Conservation (phyloP, 2,329 filamentous ascomycete genomes). For the Fusarium avenaceum region DNA sequence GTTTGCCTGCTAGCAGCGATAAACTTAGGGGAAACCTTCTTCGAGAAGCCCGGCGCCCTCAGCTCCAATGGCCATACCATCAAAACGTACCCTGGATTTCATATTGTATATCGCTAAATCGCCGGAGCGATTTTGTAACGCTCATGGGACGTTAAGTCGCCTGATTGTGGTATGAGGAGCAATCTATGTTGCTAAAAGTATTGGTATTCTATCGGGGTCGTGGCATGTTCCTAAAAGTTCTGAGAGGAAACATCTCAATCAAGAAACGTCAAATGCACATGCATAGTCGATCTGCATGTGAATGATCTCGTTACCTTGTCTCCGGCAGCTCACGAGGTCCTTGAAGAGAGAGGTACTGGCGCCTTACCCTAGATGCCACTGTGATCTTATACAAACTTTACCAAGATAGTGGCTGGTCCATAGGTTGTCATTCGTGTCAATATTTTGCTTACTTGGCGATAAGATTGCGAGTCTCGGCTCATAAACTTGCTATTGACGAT, state of each 20-base stretch:
- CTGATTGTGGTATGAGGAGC: not conserved
- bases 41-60: not conserved
- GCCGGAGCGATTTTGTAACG: not conserved
- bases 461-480: not conserved
- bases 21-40: not conserved
- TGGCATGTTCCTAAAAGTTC: too few species aligned
- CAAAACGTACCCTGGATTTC: not conserved
- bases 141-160: not conserved
- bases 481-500: not conserved
- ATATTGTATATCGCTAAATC: not conserved
- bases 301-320: not conserved
- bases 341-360: not conserved
- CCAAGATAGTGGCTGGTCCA: too few species aligned
- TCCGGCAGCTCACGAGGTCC: slow-evolving; percentile 4
- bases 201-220: too few species aligned
- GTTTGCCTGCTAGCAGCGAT: not conserved
- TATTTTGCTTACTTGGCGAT: not conserved
- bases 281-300: not conserved
- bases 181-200: too few species aligned
- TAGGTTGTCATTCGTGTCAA: not conserved
- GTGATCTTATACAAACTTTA: not conserved
- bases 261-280: not conserved
- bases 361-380: not conserved
- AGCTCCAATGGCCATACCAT: not conserved
- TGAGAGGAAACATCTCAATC: not conserved